phyloP scores from a whole-genome alignment of 176 grass and related monocot species.

The Eragrostis nindensis region DNA sequence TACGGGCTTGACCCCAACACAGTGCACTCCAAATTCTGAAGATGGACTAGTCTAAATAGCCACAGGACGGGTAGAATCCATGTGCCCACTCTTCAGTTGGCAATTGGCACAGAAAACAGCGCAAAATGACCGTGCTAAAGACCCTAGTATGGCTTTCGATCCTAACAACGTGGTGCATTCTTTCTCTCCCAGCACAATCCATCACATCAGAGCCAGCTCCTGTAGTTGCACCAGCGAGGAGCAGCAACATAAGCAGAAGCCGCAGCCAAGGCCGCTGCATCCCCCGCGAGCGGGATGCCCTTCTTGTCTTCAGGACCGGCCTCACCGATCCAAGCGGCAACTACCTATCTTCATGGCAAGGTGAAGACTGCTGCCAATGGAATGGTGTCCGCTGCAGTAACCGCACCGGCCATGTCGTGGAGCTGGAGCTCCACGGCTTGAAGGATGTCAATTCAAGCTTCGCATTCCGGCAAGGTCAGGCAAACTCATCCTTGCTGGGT shows the following conservation, averaged over 20 bases:
- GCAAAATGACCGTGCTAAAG: background rate
- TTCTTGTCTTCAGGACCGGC: slow-evolving; percentile 22
- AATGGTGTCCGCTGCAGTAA: slow-evolving; percentile 32
- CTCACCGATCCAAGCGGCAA: background rate
- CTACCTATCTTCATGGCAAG: slow-evolving; percentile 41
- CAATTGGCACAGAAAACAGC: background rate
- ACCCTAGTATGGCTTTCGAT: background rate
- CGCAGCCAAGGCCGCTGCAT: background rate
- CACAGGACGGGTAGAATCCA: too few relatives aligned
- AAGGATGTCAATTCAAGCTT: background rate
- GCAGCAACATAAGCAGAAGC: too few relatives aligned
- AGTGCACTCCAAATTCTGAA: too few relatives aligned
- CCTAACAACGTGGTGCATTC: background rate
- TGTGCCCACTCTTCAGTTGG: too few relatives aligned
- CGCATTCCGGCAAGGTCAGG: background rate
- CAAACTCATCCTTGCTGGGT: slow-evolving; percentile 22
- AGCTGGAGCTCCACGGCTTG: background rate
- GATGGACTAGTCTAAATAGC: too few relatives aligned
- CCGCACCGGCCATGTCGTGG: slow-evolving; percentile 14
- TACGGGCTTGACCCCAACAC: too few relatives aligned
- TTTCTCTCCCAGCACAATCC: background rate
- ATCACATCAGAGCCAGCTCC: background rate
- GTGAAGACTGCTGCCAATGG: slow-evolving; percentile 46
- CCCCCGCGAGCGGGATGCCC: background rate
- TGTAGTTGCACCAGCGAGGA: too few relatives aligned